Conservation (phyloP, 2,329 filamentous ascomycete species). For the Colletotrichum limetticola region DNA sequence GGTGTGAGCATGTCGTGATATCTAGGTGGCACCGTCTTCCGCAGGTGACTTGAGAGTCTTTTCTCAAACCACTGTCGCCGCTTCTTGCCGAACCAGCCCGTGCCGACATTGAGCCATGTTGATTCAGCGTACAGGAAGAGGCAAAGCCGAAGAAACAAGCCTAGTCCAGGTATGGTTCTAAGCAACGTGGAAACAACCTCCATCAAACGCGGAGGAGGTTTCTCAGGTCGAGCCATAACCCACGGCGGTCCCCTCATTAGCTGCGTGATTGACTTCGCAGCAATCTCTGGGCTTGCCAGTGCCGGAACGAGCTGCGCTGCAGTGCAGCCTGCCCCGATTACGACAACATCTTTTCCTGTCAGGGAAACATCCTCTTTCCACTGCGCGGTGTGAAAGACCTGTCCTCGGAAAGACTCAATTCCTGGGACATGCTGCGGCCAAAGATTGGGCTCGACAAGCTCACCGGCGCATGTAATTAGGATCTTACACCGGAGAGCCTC, state of each 20-base stretch:
- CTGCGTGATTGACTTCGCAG: conserved; percentile 48
- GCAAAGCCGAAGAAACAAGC: conserved; percentile 51
- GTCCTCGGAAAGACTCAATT: conserved; percentile 9
- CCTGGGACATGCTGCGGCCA: background rate
- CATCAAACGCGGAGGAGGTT: conserved; percentile 32
- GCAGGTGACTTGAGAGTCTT: conserved; percentile 54
- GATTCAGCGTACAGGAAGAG: conserved; percentile 52
- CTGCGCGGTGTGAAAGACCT: conserved; percentile 34
- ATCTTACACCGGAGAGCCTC: background rate
- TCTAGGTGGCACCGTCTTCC: conserved; percentile 61
- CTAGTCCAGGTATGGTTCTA: conserved; percentile 57
- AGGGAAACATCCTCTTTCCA: conserved; percentile 64
- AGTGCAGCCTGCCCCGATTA: conserved; percentile 66
- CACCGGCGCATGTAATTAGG: background rate
- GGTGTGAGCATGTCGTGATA: conserved; percentile 71
- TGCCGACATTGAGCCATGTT: conserved; percentile 6
- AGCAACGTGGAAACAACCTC: conserved; percentile 45
- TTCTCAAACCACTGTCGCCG: conserved; percentile 9
- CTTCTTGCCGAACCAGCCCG: background rate
- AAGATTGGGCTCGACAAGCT: background rate
- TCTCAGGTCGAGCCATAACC: conserved; percentile 48
- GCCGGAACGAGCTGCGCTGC: conserved; percentile 62
- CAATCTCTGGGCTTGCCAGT: conserved; percentile 43
- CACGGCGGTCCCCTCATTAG: conserved; percentile 54
- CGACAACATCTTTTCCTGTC: conserved; percentile 56